Evolutionary conservation across 2,329 filamentous ascomycete genomes (phyloP), one percentile per base, ranked within the genome.

Genomic region (Fusarium globosum): DNA sequence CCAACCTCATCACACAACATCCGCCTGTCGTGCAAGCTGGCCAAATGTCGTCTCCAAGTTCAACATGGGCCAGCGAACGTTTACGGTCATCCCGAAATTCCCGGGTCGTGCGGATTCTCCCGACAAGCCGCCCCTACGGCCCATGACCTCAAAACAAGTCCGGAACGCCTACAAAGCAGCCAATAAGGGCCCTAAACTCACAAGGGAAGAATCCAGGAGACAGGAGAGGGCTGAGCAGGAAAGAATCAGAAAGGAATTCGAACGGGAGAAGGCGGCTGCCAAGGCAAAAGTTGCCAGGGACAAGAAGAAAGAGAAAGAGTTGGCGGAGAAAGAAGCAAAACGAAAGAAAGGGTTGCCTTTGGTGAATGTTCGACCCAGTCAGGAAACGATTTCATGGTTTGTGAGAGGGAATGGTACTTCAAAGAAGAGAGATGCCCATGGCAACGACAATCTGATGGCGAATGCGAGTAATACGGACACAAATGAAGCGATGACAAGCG

Each of bases 361-460:
- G 9, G 83, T 88, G n/a, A 83, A 83, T 18, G 86, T 89, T 9
- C 83, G 85, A 41, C 86, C 89, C 1, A 90, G 89, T 39, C 89
- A 91, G 77, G 86, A 86, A 46, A 88, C 86, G 0, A 89, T 91
- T 69, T 83, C 88, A 23, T 78, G 84, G 41, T 91, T 91, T 65
- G 80, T 88, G 13, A 80, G 82, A 41, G 80, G 82, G 0, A 79
- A 81, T n/a, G 79, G 79, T 3, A 72, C 73, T 6, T 64, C 65
- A 3, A 82, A 73, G 60, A 83, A 82, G 74, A 79, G 79, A 43
- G 78, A 79, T 38, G 60, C 46, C 7, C 67, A 61, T 11, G 80
- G 79, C 7, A 59, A 62, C 21, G 69, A n/a, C 14, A 33, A 68
- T 63, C 39, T 61, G 35, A 41, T 52, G 6, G 55, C 61, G 23